Evolutionary conservation across 2,329 filamentous ascomycete genomes (phyloP), one percentile per base, ranked within the genome.

Genomic region (Diaporthe helianthi): DNA sequence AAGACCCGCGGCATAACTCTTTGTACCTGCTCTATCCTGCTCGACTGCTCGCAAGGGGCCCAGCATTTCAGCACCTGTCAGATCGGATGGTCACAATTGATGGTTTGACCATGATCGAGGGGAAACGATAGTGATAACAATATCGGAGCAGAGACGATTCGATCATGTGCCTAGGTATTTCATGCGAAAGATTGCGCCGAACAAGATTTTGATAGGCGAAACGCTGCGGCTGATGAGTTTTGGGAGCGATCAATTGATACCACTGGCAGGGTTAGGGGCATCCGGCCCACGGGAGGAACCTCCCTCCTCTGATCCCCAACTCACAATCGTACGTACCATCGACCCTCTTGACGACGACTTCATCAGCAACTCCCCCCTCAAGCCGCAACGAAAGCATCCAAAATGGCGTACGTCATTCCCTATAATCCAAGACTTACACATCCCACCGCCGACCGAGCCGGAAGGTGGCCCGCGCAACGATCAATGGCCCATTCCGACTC

Each of bases 371-470:
- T 70, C 67, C 60, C 71, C 64, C 58, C 63, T 73, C 69, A 55
- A 70, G 69, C 66, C 67, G 58, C 67, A 70, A 60, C 65, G 54
- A 64, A 73, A 63, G 71, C 72, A 70, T 68, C 69, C 71, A 77
- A 72, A 71, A 78, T 78, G 77, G 74, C 70, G 77, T 78, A 77
- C 26, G 77, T 77, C 12, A 12, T 41, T 19, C 60, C 26, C 7
- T 33, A 19, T 17, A 8, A n/a, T 8, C 26, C 10, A 10, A 31
- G 12, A 26, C 17, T 9, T 49, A 38, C 22, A 52, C 24, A 31
- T 46, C 3, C 26, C 44, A 29, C n/a, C 38, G 67, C n/a, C 24
- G 26, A 19, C 22, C 26, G 58, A 38, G 22, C 38, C 49, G 10
- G 26, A n/a, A 17, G 46, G 51, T 17, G n/a, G 53, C 31, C 36